Percentiles rank a stretch among this genome's conserved stretches.
phyloP scores from a whole-genome alignment of 1,284 basidiomycete species.

The Ganoderma sinense region DNA sequence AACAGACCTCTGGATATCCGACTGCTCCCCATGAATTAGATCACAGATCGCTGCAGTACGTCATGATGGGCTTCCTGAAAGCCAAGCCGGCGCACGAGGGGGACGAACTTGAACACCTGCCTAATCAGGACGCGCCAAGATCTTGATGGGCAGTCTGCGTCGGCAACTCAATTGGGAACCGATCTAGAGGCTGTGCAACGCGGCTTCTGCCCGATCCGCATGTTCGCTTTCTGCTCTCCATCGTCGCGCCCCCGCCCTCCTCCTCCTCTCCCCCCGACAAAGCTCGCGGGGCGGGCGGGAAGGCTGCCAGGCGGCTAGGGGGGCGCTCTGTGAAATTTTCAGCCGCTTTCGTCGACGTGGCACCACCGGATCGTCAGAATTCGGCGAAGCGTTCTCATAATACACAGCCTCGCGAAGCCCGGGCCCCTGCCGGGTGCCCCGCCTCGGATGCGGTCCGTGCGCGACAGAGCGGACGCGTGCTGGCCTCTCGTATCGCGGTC shows the following conservation, averaged over 20 bases:
- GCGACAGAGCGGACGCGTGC: not conserved
- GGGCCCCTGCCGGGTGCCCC: not conserved
- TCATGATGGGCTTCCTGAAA: constrained; percentile 2
- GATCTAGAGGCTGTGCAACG: constrained; percentile 22
- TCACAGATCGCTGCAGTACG: not conserved
- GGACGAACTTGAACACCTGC: constrained; percentile 22
- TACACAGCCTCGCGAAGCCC: constrained; percentile 25
- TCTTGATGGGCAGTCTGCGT: constrained; percentile 10
- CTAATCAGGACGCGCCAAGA: constrained; percentile 12
- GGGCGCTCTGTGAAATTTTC: constrained; percentile 13
- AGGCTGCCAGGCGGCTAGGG: not conserved
- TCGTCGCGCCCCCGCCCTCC: not conserved
- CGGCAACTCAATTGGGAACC: constrained; percentile 8
- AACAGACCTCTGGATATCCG: not conserved
- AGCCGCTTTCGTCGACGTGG: constrained; percentile 11
- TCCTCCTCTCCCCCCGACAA: not conserved
- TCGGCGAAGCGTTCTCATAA: constrained; percentile 22
- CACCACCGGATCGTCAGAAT: constrained; percentile 26
- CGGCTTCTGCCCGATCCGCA: constrained; percentile 5
- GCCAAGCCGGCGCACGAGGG: not conserved
- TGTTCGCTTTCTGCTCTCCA: not conserved
- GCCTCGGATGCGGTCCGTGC: not conserved
- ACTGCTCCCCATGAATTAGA: not conserved
- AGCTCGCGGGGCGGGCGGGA: not conserved
- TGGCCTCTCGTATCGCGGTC: not conserved